Percentiles rank a stretch among this genome's conserved stretches.
phyloP scores from a whole-genome alignment of 805 yeast species.

The Candida ovalis region DNA sequence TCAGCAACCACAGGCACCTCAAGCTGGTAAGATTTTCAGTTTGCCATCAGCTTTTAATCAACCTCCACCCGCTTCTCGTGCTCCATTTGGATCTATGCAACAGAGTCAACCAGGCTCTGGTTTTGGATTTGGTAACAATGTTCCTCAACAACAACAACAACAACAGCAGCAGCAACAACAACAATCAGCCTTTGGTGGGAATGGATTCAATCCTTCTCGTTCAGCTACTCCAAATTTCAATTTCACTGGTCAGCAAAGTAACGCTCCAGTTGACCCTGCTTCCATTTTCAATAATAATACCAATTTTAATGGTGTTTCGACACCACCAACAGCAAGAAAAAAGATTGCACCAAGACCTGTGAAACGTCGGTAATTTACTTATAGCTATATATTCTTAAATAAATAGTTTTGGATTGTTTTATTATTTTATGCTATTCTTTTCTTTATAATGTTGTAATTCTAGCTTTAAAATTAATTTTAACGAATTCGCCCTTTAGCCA shows the following conservation, averaged over 20 bases:
- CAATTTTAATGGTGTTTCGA: slow-evolving; percentile 1
- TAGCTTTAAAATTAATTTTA: too few relatives aligned
- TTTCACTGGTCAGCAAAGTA: slow-evolving; percentile 27
- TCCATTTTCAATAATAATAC: slow-evolving; percentile 18
- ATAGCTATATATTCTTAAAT: not conserved
- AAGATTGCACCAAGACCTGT: slow-evolving; percentile 19
- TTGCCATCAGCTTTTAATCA: slow-evolving; percentile 5
- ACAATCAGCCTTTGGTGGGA: not conserved
- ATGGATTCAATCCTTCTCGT: slow-evolving; percentile 21
- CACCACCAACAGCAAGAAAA: slow-evolving; percentile 21
- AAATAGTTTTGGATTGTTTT: not conserved
- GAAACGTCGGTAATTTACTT: slow-evolving; percentile 14
- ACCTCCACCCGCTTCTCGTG: slow-evolving; percentile 9
- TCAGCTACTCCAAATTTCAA: slow-evolving; percentile 32
- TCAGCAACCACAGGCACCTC: slow-evolving; percentile 15
- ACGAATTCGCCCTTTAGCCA: too few relatives aligned
- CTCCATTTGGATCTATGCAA: slow-evolving; percentile 8
- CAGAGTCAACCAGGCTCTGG: slow-evolving; percentile 9
- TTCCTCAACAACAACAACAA: slow-evolving; percentile 7
- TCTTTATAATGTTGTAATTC: not conserved
- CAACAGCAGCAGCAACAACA: slow-evolving; percentile 1
- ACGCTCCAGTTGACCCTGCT: slow-evolving; percentile 25
- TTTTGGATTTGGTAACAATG: slow-evolving; percentile 7
- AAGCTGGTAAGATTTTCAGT: slow-evolving; percentile 16
- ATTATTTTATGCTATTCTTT: not conserved